These are phyloP conservation scores for Fusarium nygamai DNA, from an alignment of 2,329 filamentous ascomycete genomes.

Conservation along the genomic window DNA sequence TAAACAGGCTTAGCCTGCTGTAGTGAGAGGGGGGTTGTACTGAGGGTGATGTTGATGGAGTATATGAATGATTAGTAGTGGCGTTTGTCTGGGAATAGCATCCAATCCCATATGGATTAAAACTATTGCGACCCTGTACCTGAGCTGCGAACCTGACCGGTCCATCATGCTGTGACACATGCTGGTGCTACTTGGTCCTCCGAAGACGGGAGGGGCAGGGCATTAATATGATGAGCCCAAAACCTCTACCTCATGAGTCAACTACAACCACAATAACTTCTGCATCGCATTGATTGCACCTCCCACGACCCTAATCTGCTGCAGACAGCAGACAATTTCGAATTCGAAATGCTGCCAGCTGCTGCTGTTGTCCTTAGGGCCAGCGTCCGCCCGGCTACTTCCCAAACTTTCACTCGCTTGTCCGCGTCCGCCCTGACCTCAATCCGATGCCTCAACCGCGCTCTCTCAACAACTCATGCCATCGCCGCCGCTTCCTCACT, in stretches of 20 bases:
- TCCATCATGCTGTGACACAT: neutral
- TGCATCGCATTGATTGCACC: too few relatives aligned
- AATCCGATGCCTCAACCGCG: neutral
- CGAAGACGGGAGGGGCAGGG: neutral
- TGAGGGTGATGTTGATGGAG: fast-evolving
- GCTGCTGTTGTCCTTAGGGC: neutral
- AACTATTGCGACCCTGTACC: neutral
- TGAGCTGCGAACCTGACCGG: neutral
- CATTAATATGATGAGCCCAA: neutral
- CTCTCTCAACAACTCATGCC: neutral
- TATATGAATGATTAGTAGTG: neutral
- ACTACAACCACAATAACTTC: neutral
- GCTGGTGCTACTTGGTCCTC: neutral
- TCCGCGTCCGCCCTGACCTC: neutral
- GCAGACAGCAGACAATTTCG: neutral
- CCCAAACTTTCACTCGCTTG: neutral
- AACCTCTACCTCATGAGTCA: neutral
- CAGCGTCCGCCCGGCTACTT: neutral
- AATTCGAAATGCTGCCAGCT: neutral
- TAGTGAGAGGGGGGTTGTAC: neutral
- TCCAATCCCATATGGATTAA: too few relatives aligned
- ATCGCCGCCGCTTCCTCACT: neutral
- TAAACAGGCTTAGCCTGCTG: neutral
- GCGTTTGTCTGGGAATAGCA: too few relatives aligned
- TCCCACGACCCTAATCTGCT: too few relatives aligned